These are phyloP conservation scores for Cladosporium sp. DNA, from an alignment of 2,329 filamentous ascomycete species.

Conservation along the genomic window DNA sequence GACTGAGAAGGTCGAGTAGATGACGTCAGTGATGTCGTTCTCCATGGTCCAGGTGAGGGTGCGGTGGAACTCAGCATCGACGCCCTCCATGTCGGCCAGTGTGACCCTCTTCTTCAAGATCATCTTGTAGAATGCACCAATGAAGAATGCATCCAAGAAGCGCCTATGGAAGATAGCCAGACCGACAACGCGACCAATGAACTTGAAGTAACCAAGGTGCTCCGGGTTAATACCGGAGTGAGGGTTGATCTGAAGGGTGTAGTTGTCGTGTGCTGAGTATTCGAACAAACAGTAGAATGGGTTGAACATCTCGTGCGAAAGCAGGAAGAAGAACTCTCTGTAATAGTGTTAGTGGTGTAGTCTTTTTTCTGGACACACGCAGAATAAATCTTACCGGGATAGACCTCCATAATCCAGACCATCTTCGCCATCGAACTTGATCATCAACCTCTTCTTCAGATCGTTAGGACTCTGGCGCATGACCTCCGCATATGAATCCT, in stretches of 20 bases:
- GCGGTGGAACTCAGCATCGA: conserved; percentile 95
- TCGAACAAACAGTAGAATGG: conserved; percentile 99
- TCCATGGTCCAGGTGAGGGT: conserved; percentile 97
- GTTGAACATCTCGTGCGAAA: conserved; percentile 99
- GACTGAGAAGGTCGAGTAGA: conserved; percentile 94
- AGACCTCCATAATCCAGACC: conserved; percentile 97
- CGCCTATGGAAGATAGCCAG: conserved; percentile 96
- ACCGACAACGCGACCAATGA: conserved; percentile 95
- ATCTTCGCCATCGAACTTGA: conserved; percentile 98
- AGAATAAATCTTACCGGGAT: conserved; percentile 60
- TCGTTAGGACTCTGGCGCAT: conserved; percentile 94
- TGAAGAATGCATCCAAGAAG: conserved; percentile 98
- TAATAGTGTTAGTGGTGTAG: conserved; percentile 31
- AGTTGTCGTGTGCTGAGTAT: conserved; percentile 99
- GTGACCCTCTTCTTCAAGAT: conserved; percentile 89
- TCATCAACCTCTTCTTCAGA: conserved; percentile 97
- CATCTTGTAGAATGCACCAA: conserved; percentile 99
- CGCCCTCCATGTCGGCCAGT: conserved; percentile 96
- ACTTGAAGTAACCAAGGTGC: conserved; percentile 99
- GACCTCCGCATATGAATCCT: conserved; percentile 98
- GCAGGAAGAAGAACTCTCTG: conserved; percentile 97
- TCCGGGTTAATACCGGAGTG: conserved; percentile 99
- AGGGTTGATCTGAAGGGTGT: conserved; percentile 98
- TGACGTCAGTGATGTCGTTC: conserved; percentile 91
- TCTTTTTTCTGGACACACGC: background rate